Base-by-base conservation (phyloP, 352 stramenopile genomes). In the Globisporangium emineosum region DNA sequence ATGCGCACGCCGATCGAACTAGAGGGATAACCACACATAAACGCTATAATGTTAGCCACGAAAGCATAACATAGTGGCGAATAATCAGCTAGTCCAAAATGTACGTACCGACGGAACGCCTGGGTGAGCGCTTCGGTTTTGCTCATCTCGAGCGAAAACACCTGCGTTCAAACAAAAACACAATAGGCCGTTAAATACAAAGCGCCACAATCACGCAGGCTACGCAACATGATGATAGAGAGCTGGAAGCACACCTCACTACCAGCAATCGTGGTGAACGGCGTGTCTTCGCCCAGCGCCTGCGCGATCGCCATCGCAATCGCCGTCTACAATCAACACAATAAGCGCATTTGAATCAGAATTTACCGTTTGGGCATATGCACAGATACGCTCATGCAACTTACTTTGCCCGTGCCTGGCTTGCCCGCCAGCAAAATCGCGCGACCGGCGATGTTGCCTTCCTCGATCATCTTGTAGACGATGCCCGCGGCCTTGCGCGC, bases 51-150 rank as follows among this genome's bases (percentile, higher is more conserved):
- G 40, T 47, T 12, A 47, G 17, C 1, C 6, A 47, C 33, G 1
- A 40, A 40, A 17, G 33, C 12, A 40, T 7, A 2, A 10, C 12
- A 47, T 47, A 6, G 6, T 47, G 17, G 8, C 6, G 40, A 47
- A 21, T 47, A 17, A 21, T 12, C 29, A 32, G 29, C 15, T n/a
- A 45, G 5, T 45, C 4, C 15, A 21, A 5, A 47, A 10, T 47
- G 40, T 47, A 21, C 40, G 6, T 47, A 47, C 40, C 91, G 83
- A 52, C 97, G 90, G 70, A 99, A 98, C 0, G 96, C 96, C 76
- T 99, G 97, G 30, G 98, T 99, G 50, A 99, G 78, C 45, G 97
- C 97, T 73, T 99, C 98, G 10, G 98, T 99, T 85, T 99, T 99
- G 80, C 88, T 98, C 91, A 99, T 99, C 81, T 99, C 98, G 5